phyloP scores from a whole-genome alignment of 805 yeast species.

The Tetrapisispora namnaoensis region DNA sequence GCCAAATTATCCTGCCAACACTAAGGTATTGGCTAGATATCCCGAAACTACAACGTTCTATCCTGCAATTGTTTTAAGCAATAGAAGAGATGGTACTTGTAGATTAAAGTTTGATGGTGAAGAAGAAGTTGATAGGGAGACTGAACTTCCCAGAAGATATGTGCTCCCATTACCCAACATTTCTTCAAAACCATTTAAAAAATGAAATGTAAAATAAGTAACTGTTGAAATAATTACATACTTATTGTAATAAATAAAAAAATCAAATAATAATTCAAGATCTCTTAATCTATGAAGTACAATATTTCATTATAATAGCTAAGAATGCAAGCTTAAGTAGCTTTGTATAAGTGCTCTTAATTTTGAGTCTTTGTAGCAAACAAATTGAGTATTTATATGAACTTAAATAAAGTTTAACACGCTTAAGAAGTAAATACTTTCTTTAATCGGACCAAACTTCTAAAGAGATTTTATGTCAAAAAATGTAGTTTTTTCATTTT shows the following conservation, averaged over 20 bases:
- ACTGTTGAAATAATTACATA: background rate
- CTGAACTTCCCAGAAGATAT: constrained; percentile 77
- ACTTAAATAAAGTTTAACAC: too few relatives aligned
- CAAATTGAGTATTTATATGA: too few relatives aligned
- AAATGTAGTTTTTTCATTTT: too few relatives aligned
- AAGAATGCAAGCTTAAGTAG: too few relatives aligned
- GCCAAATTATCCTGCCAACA: constrained; percentile 55
- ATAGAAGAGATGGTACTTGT: constrained; percentile 64
- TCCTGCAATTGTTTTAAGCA: constrained; percentile 82
- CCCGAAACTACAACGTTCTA: constrained; percentile 98
- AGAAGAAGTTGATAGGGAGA: constrained; percentile 91
- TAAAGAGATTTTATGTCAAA: too few relatives aligned
- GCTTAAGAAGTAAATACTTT: too few relatives aligned
- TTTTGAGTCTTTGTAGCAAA: too few relatives aligned
- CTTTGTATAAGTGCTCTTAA: too few relatives aligned
- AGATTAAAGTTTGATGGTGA: constrained; percentile 88
- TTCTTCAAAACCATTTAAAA: constrained; percentile 18
- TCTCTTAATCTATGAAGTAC: background rate
- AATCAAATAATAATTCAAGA: background rate
- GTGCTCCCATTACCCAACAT: constrained; percentile 64
- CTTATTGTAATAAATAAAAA: background rate
- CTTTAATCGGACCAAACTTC: too few relatives aligned
- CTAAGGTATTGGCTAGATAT: constrained; percentile 82
- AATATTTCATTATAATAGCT: background rate
- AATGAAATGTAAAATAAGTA: constrained; percentile 4